Base-by-base conservation (phyloP, 176 grass and related monocot species). In the Stipa capillata region DNA sequence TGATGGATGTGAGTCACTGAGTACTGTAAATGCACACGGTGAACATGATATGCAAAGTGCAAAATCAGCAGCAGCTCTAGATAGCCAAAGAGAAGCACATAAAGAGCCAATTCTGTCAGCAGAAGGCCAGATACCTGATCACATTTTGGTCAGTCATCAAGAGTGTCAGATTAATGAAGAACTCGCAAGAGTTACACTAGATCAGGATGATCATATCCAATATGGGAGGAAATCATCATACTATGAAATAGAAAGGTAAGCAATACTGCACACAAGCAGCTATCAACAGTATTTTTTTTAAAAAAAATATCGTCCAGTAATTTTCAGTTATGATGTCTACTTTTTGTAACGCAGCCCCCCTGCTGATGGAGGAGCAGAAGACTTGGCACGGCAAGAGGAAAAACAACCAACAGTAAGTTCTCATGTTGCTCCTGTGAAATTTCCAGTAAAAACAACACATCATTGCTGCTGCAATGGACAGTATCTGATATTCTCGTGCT, bases 391-490 rank as follows among this genome's bases (percentile, higher is more conserved):
- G 6, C 41, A 69, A 50, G 86, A 93, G 75, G 82, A 63, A 61
- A 83, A 64, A 4, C 88, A 87, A 51, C 34, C 64, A 89, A 54
- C 57, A 14, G 97, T 99, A 93, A 84, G 84, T 89, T 87, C 14
- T n/a, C 21, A 6, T 49, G 15, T 47, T 45, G 44, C 20, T 77
- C 15, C n/a, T n/a, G n/a, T n/a, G n/a, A n/a, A n/a, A n/a, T n/a
- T n/a, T n/a, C n/a, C n/a, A n/a, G n/a, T n/a, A n/a, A n/a, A n/a
- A n/a, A n/a, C n/a, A n/a, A n/a, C n/a, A n/a, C n/a, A n/a, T n/a
- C n/a, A n/a, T n/a, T n/a, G n/a, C n/a, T n/a, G n/a, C n/a, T n/a
- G n/a, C n/a, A n/a, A n/a, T n/a, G n/a, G n/a, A n/a, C n/a, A n/a
- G 32, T 73, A 7, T 23, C 31, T n/a, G 25, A 31, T 52, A 52